These are phyloP conservation scores for Phycomyces nitens DNA, from an alignment of 192 early-diverging fungal genomes.

Conservation along the genomic window DNA sequence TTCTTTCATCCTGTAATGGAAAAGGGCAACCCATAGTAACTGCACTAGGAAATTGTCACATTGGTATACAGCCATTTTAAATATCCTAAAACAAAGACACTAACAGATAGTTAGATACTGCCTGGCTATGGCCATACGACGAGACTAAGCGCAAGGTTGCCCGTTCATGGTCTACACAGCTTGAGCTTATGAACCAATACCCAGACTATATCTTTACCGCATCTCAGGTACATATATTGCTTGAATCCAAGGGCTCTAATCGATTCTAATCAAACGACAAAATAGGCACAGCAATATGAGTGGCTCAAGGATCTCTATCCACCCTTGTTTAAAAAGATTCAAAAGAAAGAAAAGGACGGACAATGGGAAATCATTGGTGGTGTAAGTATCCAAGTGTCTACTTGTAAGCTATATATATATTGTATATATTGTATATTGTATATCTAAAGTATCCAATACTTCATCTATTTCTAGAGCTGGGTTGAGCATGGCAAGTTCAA, in stretches of 20 bases:
- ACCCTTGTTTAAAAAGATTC: conserved; percentile 71
- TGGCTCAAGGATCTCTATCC: conserved; percentile 91
- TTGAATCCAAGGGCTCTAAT: no score
- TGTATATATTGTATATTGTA: no score
- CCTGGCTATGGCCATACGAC: conserved; percentile 96
- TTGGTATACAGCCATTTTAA: conserved; percentile 40
- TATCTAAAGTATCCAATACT: background rate
- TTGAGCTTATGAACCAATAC: conserved; percentile 79
- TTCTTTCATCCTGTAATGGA: conserved; percentile 62
- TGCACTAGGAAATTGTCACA: conserved; percentile 79
- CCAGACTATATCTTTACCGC: conserved; percentile 89
- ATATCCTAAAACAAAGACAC: conserved; percentile 28
- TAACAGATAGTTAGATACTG: conserved; percentile 64
- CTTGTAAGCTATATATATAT: background rate
- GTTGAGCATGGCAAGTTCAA: conserved; percentile 59
- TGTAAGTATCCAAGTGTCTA: conserved; percentile 26
- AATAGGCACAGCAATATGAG: conserved; percentile 90
- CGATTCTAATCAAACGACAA: background rate
- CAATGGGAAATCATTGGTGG: conserved; percentile 93
- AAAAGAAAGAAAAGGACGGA: conserved; percentile 63
- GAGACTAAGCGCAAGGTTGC: conserved; percentile 96
- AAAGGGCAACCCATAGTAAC: conserved; percentile 69
- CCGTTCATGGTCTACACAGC: conserved; percentile 77
- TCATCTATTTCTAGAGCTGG: conserved; percentile 68
- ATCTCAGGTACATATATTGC: conserved; percentile 57